phyloP scores from a whole-genome alignment of 1,139 yeast species.

The Diutina siamensis region DNA sequence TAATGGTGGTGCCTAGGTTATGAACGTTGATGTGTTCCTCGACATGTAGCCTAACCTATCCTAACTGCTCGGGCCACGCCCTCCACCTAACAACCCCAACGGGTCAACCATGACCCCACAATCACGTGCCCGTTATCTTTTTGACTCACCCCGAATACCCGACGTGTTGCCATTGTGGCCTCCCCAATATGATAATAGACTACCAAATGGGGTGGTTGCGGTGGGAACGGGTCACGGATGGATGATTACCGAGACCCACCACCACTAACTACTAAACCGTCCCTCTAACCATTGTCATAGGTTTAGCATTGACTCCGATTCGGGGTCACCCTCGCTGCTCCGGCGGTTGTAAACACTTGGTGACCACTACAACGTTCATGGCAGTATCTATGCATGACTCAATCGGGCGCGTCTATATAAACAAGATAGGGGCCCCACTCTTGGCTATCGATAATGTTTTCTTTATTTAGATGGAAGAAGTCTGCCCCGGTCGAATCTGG shows the following conservation, averaged over 20 bases:
- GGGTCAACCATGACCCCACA: not conserved
- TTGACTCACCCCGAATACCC: not conserved
- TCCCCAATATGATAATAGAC: not conserved
- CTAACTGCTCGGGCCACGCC: too few species aligned
- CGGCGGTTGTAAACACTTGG: too few species aligned
- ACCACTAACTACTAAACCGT: too few species aligned
- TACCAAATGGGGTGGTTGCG: not conserved
- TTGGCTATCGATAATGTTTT: not conserved
- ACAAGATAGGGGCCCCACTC: not conserved
- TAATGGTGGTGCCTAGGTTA: too few species aligned
- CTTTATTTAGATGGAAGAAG: slow-evolving; percentile 1
- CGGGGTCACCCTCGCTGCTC: too few species aligned
- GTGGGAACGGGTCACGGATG: not conserved
- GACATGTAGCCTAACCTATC: too few species aligned
- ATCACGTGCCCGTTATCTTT: not conserved
- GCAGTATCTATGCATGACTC: not conserved
- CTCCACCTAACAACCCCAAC: not conserved
- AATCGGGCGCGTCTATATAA: not conserved
- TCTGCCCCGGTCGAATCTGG: not conserved
- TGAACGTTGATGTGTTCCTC: too few species aligned
- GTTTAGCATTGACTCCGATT: too few species aligned
- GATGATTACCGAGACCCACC: too few species aligned
- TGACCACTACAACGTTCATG: too few species aligned
- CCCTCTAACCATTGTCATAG: too few species aligned
- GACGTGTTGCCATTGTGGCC: not conserved